Evolutionary conservation across 495 filamentous ascomycete genomes (phyloP).

Genomic region (Copromyces sp.): DNA sequence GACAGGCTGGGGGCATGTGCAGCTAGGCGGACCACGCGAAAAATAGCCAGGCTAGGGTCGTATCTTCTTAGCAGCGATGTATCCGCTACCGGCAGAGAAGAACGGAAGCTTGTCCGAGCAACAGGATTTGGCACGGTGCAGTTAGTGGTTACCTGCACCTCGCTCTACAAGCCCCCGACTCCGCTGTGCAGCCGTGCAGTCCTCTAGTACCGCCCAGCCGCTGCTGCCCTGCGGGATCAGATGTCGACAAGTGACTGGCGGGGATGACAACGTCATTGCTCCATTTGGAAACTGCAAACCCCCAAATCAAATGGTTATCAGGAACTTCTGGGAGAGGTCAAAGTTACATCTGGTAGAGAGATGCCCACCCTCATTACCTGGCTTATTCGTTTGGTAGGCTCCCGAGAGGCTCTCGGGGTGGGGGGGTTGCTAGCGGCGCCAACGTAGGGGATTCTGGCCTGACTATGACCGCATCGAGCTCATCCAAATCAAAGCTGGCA

Average conservation of each 20-base stretch:
- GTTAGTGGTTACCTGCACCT: background rate
- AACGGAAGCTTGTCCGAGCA: background rate
- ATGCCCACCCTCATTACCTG: background rate
- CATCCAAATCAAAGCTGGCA: background rate
- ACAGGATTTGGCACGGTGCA: background rate
- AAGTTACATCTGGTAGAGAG: background rate
- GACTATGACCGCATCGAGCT: background rate
- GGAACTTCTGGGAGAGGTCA: background rate
- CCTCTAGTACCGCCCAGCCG: background rate
- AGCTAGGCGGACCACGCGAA: background rate
- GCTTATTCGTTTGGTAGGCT: background rate
- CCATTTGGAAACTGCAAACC: background rate
- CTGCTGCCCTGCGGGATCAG: background rate
- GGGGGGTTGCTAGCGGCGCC: background rate
- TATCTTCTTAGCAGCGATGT: background rate
- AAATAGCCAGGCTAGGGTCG: background rate
- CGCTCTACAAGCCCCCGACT: background rate
- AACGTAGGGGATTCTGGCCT: background rate
- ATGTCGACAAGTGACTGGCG: background rate
- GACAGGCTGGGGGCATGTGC: background rate
- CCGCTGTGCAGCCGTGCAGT: background rate
- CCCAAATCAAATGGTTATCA: background rate
- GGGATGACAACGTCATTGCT: constrained; percentile 1
- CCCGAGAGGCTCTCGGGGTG: background rate
- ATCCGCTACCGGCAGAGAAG: background rate